Conservation (phyloP, 1,284 basidiomycete genomes). For the Leccinum pallidistipes region DNA sequence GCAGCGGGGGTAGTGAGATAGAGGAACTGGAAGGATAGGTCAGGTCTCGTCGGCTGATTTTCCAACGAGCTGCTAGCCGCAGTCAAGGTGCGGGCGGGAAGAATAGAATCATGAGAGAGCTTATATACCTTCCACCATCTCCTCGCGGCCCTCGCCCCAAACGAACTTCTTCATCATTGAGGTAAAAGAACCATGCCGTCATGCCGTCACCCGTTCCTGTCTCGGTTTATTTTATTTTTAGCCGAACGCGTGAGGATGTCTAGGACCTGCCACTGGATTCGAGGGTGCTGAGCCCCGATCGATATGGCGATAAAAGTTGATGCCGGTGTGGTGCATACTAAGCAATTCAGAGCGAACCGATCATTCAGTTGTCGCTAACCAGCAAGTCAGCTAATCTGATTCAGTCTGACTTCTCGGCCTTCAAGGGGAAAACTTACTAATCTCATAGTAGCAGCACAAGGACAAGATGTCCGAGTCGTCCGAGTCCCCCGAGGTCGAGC, state of each 20-base stretch:
- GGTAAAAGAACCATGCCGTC: slow-evolving; percentile 1
- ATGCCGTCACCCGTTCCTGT: slow-evolving; percentile 13
- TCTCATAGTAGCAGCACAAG: too few relatives aligned
- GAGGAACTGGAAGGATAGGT: background rate
- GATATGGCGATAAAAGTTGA: background rate
- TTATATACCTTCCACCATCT: slow-evolving; percentile 20
- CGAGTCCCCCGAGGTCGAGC: too few relatives aligned
- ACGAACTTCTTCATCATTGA: background rate
- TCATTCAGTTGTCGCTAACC: too few relatives aligned
- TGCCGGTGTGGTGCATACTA: too few relatives aligned
- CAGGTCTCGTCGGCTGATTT: background rate
- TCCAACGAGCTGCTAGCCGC: background rate
- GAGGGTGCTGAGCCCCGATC: background rate
- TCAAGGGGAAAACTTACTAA: too few relatives aligned
- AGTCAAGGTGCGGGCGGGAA: background rate
- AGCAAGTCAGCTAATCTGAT: too few relatives aligned
- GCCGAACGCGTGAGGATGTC: slow-evolving; percentile 5
- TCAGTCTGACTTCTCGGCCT: too few relatives aligned
- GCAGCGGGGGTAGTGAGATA: background rate
- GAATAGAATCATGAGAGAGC: background rate
- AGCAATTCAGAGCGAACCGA: too few relatives aligned
- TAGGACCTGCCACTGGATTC: background rate
- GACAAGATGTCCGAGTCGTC: too few relatives aligned
- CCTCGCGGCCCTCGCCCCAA: background rate
- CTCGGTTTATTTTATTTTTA: slow-evolving; percentile 4